Conservation (phyloP, 345 rosid species). For the Diplotaxis tenuifolia region DNA sequence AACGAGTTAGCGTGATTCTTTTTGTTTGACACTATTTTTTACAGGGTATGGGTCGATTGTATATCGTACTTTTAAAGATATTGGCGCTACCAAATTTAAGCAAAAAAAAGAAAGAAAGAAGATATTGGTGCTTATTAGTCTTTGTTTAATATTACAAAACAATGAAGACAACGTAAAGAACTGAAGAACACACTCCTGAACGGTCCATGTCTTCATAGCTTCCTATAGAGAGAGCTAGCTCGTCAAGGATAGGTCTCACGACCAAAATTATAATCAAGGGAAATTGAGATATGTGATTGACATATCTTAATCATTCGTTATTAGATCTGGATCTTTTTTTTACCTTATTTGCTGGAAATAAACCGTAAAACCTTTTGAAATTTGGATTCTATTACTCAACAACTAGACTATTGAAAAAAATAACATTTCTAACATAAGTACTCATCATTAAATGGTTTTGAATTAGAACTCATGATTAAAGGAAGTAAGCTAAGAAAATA, state of each 20-base stretch:
- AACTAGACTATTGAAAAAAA: neutral
- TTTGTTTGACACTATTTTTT: neutral
- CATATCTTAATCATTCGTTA: neutral
- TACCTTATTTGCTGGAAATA: neutral
- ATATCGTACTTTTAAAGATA: neutral
- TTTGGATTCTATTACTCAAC: neutral
- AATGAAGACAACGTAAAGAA: neutral
- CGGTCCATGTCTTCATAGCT: neutral
- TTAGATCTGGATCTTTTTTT: neutral
- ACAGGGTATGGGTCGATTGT: constrained; percentile 1
- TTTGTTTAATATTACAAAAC: neutral
- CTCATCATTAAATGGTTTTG: neutral
- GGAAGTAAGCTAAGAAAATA: neutral
- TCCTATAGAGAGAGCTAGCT: neutral
- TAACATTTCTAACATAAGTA: neutral
- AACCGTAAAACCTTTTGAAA: neutral
- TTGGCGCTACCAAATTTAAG: too few relatives aligned
- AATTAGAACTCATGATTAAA: neutral
- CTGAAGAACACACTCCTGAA: neutral
- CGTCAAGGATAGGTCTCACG: neutral
- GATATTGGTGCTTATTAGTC: too few relatives aligned
- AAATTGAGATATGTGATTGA: neutral
- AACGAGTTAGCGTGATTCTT: constrained; percentile 1
- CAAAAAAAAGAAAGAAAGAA: neutral
- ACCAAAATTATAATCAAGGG: neutral